phyloP scores from a whole-genome alignment of 2,329 filamentous ascomycete species.

The Alternaria conjuncta region DNA sequence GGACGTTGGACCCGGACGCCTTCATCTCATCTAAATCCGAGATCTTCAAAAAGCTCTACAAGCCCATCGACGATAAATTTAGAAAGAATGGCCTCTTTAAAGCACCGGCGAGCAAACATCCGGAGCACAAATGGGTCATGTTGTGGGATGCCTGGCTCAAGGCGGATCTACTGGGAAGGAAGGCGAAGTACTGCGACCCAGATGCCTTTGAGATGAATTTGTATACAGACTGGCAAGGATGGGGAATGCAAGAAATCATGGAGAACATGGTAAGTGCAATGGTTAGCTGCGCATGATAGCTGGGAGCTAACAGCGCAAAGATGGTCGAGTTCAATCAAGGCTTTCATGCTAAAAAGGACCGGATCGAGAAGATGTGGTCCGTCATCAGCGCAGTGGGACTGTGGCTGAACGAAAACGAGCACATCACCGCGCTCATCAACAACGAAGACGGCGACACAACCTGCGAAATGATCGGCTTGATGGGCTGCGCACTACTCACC shows the following conservation, averaged over 20 bases:
- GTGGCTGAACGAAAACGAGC: slow-evolving; percentile 13
- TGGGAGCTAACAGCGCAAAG: slow-evolving; percentile 3
- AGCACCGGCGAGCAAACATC: slow-evolving; percentile 7
- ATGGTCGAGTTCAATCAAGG: slow-evolving; percentile 21
- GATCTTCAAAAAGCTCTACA: not conserved
- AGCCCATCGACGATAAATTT: slow-evolving; percentile 13
- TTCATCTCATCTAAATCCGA: slow-evolving; percentile 4
- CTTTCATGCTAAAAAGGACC: slow-evolving; percentile 7
- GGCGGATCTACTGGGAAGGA: not conserved
- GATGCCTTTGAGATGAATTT: slow-evolving; percentile 22
- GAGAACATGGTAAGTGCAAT: slow-evolving; percentile 17
- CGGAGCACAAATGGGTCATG: slow-evolving; percentile 29
- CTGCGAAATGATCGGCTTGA: slow-evolving; percentile 10
- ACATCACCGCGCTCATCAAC: slow-evolving; percentile 1
- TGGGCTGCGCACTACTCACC: slow-evolving; percentile 27
- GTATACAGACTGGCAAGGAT: slow-evolving; percentile 19
- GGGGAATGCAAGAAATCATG: slow-evolving; percentile 18
- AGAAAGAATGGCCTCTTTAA: slow-evolving; percentile 4
- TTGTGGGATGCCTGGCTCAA: slow-evolving; percentile 20
- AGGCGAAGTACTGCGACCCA: slow-evolving; percentile 21
- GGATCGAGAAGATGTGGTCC: slow-evolving; percentile 23
- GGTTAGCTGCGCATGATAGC: not conserved
- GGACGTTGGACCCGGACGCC: not conserved
- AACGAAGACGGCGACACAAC: slow-evolving; percentile 18
- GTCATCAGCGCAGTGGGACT: slow-evolving; percentile 20